Base-by-base conservation (phyloP, 306 rosid species). In the Calophaca sinica region DNA sequence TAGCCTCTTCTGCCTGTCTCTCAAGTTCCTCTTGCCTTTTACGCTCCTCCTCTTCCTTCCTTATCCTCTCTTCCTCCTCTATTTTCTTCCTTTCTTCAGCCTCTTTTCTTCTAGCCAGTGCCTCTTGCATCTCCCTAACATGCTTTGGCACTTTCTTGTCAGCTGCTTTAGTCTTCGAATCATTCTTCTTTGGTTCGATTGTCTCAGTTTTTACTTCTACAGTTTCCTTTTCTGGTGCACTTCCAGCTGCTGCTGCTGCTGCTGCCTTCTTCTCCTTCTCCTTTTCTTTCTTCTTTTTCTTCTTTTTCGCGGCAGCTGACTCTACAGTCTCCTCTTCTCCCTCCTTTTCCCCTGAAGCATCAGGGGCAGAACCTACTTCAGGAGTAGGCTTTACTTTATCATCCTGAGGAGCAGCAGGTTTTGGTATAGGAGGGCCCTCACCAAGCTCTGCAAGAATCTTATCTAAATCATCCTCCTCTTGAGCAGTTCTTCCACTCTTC, bases 41-140 rank as follows among this genome's bases (percentile, higher is more conserved):
- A 50, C 91, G 82, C 85, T 92, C 96, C 83, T 92, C 99, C 79
- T 94, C 97, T 73, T 94, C 96, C 78, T 69, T 91, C 86, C 84
- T 92, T 81, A 84, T 84, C 88, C n/a, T 92, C 83, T 92, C 99
- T 75, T 92, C 97, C 66, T 89, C 96, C 84, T 94, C 99, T 82
- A 32, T 86, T 85, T 78, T 87, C 86, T 81, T 83, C 86, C 84
- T 85, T 73, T 92, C 97, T 79, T 94, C 99, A 3, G 85, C 89
- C 85, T 94, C 99, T 80, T 90, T 77, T 32, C 96, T 80, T 85
- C 96, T 70, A 69, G 99, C 96, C 46, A 94, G 77, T 60, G 93
- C 93, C 83, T 94, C 99, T 84, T 89, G 97, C 96, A 92, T 94
- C 88, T 94, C 99, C 86, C 97, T 92, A 28, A 94, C 97, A 87